Evolutionary conservation across 106 monocot genomes (phyloP).

Genomic region (Chionographis japonica): DNA sequence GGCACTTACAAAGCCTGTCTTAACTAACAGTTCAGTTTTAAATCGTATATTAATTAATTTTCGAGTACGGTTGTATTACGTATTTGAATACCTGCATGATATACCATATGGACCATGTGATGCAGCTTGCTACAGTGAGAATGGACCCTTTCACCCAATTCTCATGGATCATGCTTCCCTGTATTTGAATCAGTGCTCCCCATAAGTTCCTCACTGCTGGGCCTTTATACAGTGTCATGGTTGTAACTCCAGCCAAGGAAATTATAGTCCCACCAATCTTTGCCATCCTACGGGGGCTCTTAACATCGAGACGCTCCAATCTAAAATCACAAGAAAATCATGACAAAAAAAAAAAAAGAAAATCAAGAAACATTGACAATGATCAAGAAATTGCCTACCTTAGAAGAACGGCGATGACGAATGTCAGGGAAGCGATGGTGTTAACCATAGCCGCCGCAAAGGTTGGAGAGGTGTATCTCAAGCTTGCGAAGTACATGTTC

Average conservation of each 20-base stretch:
- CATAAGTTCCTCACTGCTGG: slow-evolving; percentile 37
- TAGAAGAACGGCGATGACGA: slow-evolving; percentile 70
- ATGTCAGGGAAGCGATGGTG: slow-evolving; percentile 78
- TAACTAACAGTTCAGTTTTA: no score
- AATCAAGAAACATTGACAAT: no score
- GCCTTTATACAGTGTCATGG: slow-evolving; percentile 86
- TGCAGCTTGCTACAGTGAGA: slow-evolving; percentile 67
- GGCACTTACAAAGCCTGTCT: no score
- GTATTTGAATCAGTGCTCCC: slow-evolving; percentile 46
- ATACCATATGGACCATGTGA: slow-evolving; percentile 79
- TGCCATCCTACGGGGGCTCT: slow-evolving; percentile 53
- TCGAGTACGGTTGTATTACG: no score
- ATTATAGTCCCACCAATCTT: slow-evolving; percentile 69
- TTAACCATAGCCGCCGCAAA: slow-evolving; percentile 80
- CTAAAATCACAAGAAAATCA: slow-evolving; percentile 21
- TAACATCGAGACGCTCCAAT: slow-evolving; percentile 57
- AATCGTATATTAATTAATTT: no score
- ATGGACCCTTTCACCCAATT: slow-evolving; percentile 69
- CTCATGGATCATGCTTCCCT: slow-evolving; percentile 52
- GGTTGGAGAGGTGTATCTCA: slow-evolving; percentile 75
- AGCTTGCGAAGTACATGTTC: slow-evolving; percentile 90
- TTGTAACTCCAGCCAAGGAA: slow-evolving; percentile 76
- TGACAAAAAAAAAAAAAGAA: background rate
- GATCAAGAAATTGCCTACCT: slow-evolving; percentile 23
- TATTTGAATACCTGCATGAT: slow-evolving; percentile 70